These are phyloP conservation scores for Apiospora marii DNA, from an alignment of 2,329 filamentous ascomycete species.

Conservation along the genomic window DNA sequence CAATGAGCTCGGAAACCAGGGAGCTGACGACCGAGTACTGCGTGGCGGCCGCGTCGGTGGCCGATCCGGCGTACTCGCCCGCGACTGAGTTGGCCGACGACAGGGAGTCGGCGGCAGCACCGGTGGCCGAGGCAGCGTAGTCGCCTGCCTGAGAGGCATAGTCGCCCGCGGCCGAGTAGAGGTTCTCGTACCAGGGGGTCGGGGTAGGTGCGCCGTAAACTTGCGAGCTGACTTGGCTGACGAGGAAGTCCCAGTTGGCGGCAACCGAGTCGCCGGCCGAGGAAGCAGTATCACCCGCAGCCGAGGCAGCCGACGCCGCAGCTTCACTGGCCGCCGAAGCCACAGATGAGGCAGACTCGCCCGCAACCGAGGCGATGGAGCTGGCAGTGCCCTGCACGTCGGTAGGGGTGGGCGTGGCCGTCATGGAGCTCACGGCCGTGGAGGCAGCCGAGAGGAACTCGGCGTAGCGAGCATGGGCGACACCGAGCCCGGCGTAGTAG, in stretches of 20 bases:
- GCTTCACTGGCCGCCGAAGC: slow-evolving; percentile 59
- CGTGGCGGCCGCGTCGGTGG: slow-evolving; percentile 50
- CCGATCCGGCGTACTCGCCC: slow-evolving; percentile 43
- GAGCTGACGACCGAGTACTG: slow-evolving; percentile 76
- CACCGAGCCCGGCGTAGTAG: slow-evolving; percentile 80
- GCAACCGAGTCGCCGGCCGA: slow-evolving; percentile 50
- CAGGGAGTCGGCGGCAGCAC: slow-evolving; percentile 39
- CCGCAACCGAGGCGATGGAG: slow-evolving; percentile 53
- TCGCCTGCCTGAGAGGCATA: slow-evolving; percentile 47
- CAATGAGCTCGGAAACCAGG: slow-evolving; percentile 78
- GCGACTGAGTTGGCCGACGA: slow-evolving; percentile 43
- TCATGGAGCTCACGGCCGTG: slow-evolving; percentile 67
- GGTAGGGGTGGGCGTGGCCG: slow-evolving; percentile 67
- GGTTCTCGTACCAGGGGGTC: slow-evolving; percentile 62
- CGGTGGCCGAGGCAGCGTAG: slow-evolving; percentile 69
- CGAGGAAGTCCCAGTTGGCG: slow-evolving; percentile 67
- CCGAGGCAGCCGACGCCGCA: slow-evolving; percentile 52
- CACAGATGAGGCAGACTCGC: slow-evolving; percentile 53
- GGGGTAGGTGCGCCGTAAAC: slow-evolving; percentile 73
- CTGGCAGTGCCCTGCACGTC: slow-evolving; percentile 59
- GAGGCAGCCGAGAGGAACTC: slow-evolving; percentile 78
- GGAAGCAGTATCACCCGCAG: slow-evolving; percentile 54
- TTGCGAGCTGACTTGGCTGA: slow-evolving; percentile 72
- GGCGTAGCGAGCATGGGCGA: slow-evolving; percentile 81
- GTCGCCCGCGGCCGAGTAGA: slow-evolving; percentile 49